phyloP scores from a whole-genome alignment of 164 flowering plant species.

The Vitis rupestris region DNA sequence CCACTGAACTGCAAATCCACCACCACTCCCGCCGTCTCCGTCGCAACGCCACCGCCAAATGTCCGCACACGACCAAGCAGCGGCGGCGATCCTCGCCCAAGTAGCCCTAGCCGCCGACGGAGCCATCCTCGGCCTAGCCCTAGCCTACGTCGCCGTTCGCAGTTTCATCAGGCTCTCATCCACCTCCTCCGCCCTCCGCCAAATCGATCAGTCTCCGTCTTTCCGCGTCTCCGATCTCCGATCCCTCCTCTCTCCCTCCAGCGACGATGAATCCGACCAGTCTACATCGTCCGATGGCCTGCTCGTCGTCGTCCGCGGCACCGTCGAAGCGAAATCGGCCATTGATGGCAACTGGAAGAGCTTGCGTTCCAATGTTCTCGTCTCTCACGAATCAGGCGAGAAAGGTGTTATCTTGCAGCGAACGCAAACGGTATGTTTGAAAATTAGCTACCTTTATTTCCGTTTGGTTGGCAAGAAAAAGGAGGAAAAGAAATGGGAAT shows the following conservation, averaged over 20 bases:
- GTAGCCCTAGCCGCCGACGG: constrained; percentile 77
- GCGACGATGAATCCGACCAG: constrained; percentile 11
- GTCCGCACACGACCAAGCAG: constrained; percentile 52
- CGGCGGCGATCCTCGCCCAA: constrained; percentile 40
- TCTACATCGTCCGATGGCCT: constrained; percentile 11
- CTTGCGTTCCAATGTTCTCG: constrained; percentile 29
- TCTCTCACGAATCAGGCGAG: constrained; percentile 62
- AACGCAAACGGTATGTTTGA: constrained; percentile 49
- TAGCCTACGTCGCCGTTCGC: constrained; percentile 61
- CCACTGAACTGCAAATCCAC: too few species aligned
- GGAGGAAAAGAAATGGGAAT: too few species aligned
- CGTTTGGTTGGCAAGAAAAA: background rate
- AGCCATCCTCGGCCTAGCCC: constrained; percentile 63
- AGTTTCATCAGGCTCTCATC: constrained; percentile 35
- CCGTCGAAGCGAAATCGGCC: constrained; percentile 56
- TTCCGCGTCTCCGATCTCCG: constrained; percentile 66
- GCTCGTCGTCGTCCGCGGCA: constrained; percentile 64
- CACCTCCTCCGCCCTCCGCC: constrained; percentile 51
- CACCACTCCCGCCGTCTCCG: background rate
- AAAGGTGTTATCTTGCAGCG: constrained; percentile 60
- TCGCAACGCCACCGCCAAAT: constrained; percentile 19
- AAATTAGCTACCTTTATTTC: background rate
- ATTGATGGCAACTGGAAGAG: constrained; percentile 50
- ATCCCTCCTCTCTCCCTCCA: constrained; percentile 28
- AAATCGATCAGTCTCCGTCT: constrained; percentile 48